Conservation (phyloP, 495 filamentous ascomycete genomes). For the Penicillium lividum region DNA sequence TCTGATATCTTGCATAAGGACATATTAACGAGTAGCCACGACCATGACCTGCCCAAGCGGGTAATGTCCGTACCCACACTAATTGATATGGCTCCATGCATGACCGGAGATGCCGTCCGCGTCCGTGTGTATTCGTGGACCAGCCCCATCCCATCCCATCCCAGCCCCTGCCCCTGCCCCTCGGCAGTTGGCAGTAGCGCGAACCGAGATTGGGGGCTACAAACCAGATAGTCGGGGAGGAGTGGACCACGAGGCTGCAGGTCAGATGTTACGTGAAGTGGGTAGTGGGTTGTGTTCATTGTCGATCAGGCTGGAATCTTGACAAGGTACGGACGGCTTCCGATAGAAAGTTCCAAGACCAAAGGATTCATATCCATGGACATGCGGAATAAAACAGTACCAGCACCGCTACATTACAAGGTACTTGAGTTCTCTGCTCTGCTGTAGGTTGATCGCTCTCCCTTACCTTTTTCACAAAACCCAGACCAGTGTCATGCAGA, state of each 20-base stretch:
- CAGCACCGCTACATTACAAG: neutral
- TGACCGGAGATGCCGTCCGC: slow-evolving; percentile 26
- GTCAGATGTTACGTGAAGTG: slow-evolving; percentile 12
- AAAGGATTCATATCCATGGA: slow-evolving; percentile 8
- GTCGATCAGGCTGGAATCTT: neutral
- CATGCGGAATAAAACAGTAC: neutral
- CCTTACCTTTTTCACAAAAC: neutral
- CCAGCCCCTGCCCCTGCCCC: neutral
- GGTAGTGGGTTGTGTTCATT: neutral
- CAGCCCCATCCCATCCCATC: slow-evolving; percentile 9
- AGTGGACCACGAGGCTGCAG: slow-evolving; percentile 8
- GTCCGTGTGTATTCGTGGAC: neutral
- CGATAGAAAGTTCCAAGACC: neutral
- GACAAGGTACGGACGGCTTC: neutral
- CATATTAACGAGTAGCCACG: slow-evolving; percentile 3
- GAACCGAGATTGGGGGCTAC: neutral
- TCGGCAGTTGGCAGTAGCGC: neutral
- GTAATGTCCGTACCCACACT: slow-evolving; percentile 11
- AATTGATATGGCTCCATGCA: slow-evolving; percentile 23
- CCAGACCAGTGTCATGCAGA: slow-evolving; percentile 22
- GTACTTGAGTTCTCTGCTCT: neutral
- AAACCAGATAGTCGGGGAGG: slow-evolving; percentile 3
- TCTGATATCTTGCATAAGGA: slow-evolving; percentile 3
- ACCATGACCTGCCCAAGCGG: slow-evolving; percentile 14
- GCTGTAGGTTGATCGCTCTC: neutral